Percentiles rank a stretch among this genome's conserved stretches.
phyloP scores from a whole-genome alignment of 2,329 filamentous ascomycete genomes.

The Apiospora rasikravindrae region DNA sequence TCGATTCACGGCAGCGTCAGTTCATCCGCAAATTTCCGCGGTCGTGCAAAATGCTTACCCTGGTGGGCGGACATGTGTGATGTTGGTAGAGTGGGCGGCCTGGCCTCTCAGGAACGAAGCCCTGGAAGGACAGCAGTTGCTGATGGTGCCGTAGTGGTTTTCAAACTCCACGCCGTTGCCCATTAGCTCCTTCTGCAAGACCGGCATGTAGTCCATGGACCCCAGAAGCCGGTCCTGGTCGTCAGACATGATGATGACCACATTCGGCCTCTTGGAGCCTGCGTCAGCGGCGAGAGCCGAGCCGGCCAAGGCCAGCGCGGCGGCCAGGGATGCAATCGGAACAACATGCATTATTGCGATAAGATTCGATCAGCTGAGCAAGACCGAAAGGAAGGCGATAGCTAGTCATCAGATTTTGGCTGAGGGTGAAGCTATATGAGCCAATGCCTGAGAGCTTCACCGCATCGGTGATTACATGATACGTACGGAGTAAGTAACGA shows the following conservation, averaged over 20 bases:
- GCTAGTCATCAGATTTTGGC: background rate
- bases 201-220: slow-evolving; percentile 24
- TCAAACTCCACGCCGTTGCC: slow-evolving; percentile 32
- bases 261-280: slow-evolving; percentile 3
- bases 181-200: slow-evolving; percentile 30
- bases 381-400: background rate
- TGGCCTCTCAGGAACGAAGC: slow-evolving; percentile 32
- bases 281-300: background rate
- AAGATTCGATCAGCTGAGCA: background rate
- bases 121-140: slow-evolving; percentile 36
- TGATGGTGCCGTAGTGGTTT: slow-evolving; percentile 37
- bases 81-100: slow-evolving; percentile 36
- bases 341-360: background rate
- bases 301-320: background rate
- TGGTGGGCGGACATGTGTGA: slow-evolving; percentile 27
- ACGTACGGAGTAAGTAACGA: too few relatives aligned
- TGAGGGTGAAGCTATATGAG: background rate
- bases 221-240: slow-evolving; percentile 34
- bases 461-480: too few relatives aligned
- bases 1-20: too few relatives aligned
- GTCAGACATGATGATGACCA: slow-evolving; percentile 35
- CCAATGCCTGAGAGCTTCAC: too few relatives aligned
- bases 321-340: background rate
- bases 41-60: too few relatives aligned
- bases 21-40: too few relatives aligned